Evolutionary conservation across 768 basidiomycete species (phyloP), one percentile per base, ranked within the genome.

Genomic region (Tulasnella sp.): DNA sequence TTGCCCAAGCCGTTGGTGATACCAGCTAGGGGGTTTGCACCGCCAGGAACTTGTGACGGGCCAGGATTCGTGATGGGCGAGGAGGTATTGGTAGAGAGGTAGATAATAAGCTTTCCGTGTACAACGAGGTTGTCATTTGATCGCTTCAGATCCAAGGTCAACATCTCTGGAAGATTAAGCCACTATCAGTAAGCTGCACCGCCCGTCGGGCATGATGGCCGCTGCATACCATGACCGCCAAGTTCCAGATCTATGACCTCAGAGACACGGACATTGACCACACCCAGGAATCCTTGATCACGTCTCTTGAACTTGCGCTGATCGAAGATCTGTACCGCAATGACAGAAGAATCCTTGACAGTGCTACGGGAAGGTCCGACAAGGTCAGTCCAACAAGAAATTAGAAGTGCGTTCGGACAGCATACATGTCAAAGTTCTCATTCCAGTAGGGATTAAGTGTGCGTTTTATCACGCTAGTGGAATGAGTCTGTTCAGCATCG

Each of bases 81-180:
- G 60, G 74, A 80, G 69, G 89, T 77, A 68, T 97, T 94, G 51
- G 96, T 97, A 17, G 92, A 94, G 38, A 99, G 80, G 73, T 95
- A 93, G 65, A 98, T 82, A 71, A 97, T 94, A 65, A 99, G 81
- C 74, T 97, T 97, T 49, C 96, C 96, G 68, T 98, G 93, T 3
- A 99, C 96, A 50, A 93, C 88, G 26, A 96, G 82, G 69, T 96
- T 94, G 72, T 99, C 96, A 67, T 95, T 96, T n/a, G 94, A 97
- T 73, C 95, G 95, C 77, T 97, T 96, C 67, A 99, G 76, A 69
- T 98, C 96, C 65, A 94, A 72, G 0, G 95, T 97, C 51, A 98
- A 80, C 85, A 96, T 96, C 77, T 98, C 96, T 93, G 69, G 54
- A 34, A 30, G 42, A 51, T n/a, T n/a, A n/a, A 48, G 42, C 47